phyloP scores from a whole-genome alignment of 2,329 filamentous ascomycete species.

The Fusarium beomiforme region DNA sequence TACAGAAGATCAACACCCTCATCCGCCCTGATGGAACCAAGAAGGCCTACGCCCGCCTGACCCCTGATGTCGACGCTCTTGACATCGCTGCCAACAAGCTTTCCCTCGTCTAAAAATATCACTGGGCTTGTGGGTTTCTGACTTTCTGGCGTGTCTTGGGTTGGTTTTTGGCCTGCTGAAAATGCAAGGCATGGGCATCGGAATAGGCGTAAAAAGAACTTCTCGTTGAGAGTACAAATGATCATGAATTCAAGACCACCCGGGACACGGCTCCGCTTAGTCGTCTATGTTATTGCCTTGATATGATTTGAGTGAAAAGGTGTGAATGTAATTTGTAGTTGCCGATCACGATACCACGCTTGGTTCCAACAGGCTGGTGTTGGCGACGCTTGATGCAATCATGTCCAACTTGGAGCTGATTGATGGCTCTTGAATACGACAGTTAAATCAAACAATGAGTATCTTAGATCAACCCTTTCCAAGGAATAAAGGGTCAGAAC shows the following conservation, averaged over 20 bases:
- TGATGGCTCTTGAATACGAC: neutral
- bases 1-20: slow-evolving; percentile 99
- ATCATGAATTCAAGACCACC: slow-evolving; percentile 49
- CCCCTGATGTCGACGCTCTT: slow-evolving; percentile 95
- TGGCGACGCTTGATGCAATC: too few relatives aligned
- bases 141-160: slow-evolving; percentile 49
- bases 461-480: neutral
- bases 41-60: slow-evolving; percentile 98
- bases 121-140: slow-evolving; percentile 37
- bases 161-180: slow-evolving; percentile 52
- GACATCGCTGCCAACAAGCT: slow-evolving; percentile 99
- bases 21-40: slow-evolving; percentile 97
- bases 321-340: neutral
- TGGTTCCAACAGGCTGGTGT: neutral
- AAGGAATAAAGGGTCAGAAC: neutral
- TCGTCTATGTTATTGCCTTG: neutral
- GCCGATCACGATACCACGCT: neutral
- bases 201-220: slow-evolving; percentile 50
- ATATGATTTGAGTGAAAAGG: neutral
- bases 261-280: slow-evolving; percentile 29
- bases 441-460: neutral
- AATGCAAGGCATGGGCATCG: slow-evolving; percentile 51
- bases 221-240: slow-evolving; percentile 49
- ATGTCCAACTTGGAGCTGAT: too few relatives aligned
- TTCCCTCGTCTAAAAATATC: slow-evolving; percentile 69